Conservation (phyloP, 805 yeast genomes). For the Zygotorulaspora florentina region DNA sequence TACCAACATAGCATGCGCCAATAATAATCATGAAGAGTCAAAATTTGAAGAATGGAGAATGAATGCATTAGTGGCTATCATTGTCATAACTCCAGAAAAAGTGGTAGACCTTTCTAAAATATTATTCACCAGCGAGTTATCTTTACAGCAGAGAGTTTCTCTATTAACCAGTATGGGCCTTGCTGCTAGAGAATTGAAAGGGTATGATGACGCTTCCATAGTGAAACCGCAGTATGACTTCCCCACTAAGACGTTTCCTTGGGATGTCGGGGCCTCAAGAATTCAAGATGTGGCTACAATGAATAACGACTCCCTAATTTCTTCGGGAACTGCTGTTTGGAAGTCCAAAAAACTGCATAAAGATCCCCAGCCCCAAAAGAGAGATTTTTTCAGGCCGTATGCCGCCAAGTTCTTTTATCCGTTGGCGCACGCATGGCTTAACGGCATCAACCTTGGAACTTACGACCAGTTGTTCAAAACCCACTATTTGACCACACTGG, state of each 20-base stretch:
- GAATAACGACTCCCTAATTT: not conserved
- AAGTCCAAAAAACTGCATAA: conserved; percentile 33
- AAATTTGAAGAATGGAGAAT: conserved; percentile 63
- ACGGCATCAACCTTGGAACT: conserved; percentile 51
- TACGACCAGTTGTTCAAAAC: conserved; percentile 48
- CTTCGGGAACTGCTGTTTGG: conserved; percentile 22
- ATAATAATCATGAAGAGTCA: conserved; percentile 52
- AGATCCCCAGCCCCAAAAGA: not conserved
- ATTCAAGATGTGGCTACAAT: not conserved
- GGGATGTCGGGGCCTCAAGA: conserved; percentile 19
- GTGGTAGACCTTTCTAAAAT: conserved; percentile 39
- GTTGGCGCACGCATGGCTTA: conserved; percentile 49
- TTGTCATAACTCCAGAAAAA: conserved; percentile 50
- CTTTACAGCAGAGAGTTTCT: conserved; percentile 70
- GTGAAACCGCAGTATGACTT: conserved; percentile 37
- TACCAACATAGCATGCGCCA: conserved; percentile 46
- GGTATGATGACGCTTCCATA: conserved; percentile 46
- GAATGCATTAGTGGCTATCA: conserved; percentile 59
- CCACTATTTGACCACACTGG: conserved; percentile 48
- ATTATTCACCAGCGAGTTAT: conserved; percentile 68
- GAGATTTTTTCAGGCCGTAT: conserved; percentile 35
- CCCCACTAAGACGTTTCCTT: conserved; percentile 35
- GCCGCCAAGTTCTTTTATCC: conserved; percentile 50
- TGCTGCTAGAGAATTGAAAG: conserved; percentile 69
- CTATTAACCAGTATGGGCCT: conserved; percentile 65